Conservation (phyloP, 768 basidiomycete species). For the Peribolospora kevripleyi region DNA sequence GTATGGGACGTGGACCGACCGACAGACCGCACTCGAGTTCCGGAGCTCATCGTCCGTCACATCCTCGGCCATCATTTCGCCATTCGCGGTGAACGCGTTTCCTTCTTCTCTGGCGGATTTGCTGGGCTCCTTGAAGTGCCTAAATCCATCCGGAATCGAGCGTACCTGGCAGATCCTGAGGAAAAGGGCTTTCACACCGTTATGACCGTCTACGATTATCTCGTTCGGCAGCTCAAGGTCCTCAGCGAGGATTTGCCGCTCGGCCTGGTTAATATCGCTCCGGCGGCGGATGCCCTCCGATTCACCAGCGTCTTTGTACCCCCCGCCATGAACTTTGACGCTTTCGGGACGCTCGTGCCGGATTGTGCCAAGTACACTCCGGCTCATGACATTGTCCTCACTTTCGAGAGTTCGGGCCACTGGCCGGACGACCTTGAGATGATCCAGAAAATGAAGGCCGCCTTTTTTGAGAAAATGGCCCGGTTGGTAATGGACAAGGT, state of each 20-base stretch:
- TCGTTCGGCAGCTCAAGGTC: constrained; percentile 51
- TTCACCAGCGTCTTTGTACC: constrained; percentile 65
- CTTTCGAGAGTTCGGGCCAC: constrained; percentile 72
- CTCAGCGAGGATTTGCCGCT: constrained; percentile 45
- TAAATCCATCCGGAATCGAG: constrained; percentile 16
- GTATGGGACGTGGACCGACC: constrained; percentile 68
- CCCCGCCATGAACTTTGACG: constrained; percentile 23
- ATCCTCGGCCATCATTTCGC: constrained; percentile 53
- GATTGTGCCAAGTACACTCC: constrained; percentile 39
- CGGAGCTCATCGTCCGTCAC: constrained; percentile 43
- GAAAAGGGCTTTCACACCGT: constrained; percentile 27
- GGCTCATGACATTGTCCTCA: constrained; percentile 47
- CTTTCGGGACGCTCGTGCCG: constrained; percentile 11
- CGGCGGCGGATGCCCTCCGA: constrained; percentile 46
- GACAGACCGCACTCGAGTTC: constrained; percentile 28
- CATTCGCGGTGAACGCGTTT: constrained; percentile 23
- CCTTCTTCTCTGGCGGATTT: constrained; percentile 23
- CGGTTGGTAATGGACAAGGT: constrained; percentile 33
- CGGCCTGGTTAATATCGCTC: constrained; percentile 46
- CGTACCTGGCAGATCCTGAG: constrained; percentile 18
- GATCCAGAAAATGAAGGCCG: constrained; percentile 81
- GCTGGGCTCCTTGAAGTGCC: constrained; percentile 17
- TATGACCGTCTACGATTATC: constrained; percentile 47
- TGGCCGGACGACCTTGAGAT: constrained; percentile 91
- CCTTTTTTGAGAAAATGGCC: constrained; percentile 65